Evolutionary conservation across 2,329 filamentous ascomycete genomes (phyloP), one percentile per base, ranked within the genome.

Genomic region (Aureobasidium sp.): DNA sequence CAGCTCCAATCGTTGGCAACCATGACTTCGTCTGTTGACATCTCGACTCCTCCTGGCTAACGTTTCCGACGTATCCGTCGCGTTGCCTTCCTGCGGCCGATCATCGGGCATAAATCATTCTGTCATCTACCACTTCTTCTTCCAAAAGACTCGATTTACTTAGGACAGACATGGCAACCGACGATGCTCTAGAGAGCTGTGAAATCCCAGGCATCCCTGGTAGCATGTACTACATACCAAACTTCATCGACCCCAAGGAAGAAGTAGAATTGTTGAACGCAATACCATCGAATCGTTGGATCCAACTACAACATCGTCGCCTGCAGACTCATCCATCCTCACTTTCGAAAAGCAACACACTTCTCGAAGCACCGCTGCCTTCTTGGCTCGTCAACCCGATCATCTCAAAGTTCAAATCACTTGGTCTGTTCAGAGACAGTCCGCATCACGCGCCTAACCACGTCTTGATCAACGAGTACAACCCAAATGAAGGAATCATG

Each of bases 381-480:
- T 54, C 76, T 6, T 97, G 90, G 86, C 85, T 97, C 6, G 75
- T 81, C 39, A 77, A 82, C 0, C 90, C 91, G 2, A 78, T 96
- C 50, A 75, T 94, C 56, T 74, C 83, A 3, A 87, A 83, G 39
- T 76, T 80, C 64, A 66, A 76, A 24, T 65, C 69, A 1, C 68
- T 82, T 0, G 75, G 74, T 4, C 75, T 86, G 14, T 88, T 87
- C 69, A 64, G 72, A 2, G 71, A 79, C 22, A 90, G 91, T 56
- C 89, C 90, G 5, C 92, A 97, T 70, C 69, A 78, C 19, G 80
- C 78, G 4, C 90, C 93, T 2, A 99, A 97, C 69, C 94, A 97
- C 75, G 90, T 96, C 49, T 80, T 97, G 40, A 85, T 97, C 68
- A 99, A 99, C 70, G 92, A 97, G 73, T 99, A 97, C 73, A 81